phyloP scores from a whole-genome alignment of 2,329 filamentous ascomycete species.

The Pseudopyricularia javanii region DNA sequence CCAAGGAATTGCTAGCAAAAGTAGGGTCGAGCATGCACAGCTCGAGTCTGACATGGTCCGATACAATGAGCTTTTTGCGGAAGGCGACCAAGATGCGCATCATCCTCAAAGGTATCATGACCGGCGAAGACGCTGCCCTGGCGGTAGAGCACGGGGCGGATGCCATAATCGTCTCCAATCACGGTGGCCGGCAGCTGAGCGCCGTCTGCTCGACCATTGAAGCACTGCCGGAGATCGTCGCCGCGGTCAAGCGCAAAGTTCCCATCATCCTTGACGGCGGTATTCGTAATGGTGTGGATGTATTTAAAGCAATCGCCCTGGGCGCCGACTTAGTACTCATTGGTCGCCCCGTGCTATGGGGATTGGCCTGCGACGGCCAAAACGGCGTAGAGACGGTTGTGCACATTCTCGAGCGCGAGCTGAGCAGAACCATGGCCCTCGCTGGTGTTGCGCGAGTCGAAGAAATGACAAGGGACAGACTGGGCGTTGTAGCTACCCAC shows the following conservation, averaged over 20 bases:
- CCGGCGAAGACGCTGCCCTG: not conserved
- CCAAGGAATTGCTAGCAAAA: not conserved
- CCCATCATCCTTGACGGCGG: not conserved
- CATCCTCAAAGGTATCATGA: not conserved
- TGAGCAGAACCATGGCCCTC: conserved; percentile 6
- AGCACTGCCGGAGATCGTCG: not conserved
- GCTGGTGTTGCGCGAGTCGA: conserved; percentile 3
- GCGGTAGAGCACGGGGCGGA: not conserved
- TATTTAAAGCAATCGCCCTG: not conserved
- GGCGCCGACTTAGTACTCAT: not conserved
- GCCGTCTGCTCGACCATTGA: not conserved
- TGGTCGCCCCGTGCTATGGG: not conserved
- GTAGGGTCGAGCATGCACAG: not conserved
- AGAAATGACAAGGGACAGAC: no score
- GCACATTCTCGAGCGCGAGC: conserved; percentile 7
- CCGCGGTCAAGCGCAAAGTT: not conserved
- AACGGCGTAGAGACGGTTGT: conserved; percentile 3
- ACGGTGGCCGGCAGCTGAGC: not conserved
- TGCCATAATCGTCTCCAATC: not conserved
- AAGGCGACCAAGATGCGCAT: not conserved
- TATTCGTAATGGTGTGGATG: not conserved
- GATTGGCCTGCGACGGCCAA: not conserved
- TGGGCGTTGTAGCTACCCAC: conserved; percentile 2
- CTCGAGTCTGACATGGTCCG: not conserved
- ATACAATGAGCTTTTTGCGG: not conserved